Base-by-base conservation (phyloP, 495 filamentous ascomycete genomes). In the Glutinoglossum americanum region DNA sequence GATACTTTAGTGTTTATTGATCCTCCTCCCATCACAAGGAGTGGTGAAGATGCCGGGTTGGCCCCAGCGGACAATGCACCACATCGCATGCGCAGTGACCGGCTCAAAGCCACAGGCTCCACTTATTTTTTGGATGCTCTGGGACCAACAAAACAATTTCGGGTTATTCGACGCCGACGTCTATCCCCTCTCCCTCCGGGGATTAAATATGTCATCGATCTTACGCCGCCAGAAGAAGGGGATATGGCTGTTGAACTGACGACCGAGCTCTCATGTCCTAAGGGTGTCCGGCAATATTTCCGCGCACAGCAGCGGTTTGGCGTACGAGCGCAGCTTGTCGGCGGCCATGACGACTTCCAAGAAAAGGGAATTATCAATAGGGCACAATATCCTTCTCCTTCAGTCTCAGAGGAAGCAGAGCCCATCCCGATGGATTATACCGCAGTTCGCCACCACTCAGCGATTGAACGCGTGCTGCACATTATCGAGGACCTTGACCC, bases 1-100 rank as follows among this genome's bases (percentile, higher is more conserved):
- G 73, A 79, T 54, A 82, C 80, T 0, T 66, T 79, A 15, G 70
- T 79, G 7, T 71, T 73, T 54, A 77, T 84, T 51, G 74, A 75
- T 65, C 72, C 61, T 17, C 63, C 62, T 56, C 70, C 64, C 23
- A 61, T 63, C 37, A 64, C 23, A 35, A 59, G 58, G 17, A 63
- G 60, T 54, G 57, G 54, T 41, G 54, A 58, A 59, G 15, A 54
- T 27, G 13, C 25, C 62, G 33, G 60, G 56, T 56, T 58, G 66
- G 72, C 58, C 58, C 27, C 63, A 64, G 26, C 27, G 60, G 66
- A 60, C 60, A 51, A 13, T 57, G 48, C n/a, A 17, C n/a, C 45
- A 58, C 69, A 71, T 58, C 68, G 60, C 57, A 78, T 72, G 59
- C 68, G 68, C 59, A 78, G 73, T 47, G 60, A 69, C 19, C 73